Conservation (phyloP, 805 yeast genomes). For the Barnettozyma siamensis region DNA sequence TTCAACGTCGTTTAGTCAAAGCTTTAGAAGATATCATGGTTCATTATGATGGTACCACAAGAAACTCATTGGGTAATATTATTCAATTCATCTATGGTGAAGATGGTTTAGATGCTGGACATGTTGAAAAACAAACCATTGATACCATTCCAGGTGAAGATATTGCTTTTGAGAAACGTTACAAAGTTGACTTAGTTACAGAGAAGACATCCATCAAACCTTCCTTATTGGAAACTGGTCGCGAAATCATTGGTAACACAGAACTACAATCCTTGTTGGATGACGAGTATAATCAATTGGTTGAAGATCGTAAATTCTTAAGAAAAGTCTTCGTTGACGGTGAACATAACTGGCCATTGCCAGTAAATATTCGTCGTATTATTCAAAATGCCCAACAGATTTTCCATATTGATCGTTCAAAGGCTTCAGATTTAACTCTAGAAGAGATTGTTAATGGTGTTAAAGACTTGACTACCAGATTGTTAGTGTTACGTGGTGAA, state of each 20-base stretch:
- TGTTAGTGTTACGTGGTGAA: constrained; percentile 79
- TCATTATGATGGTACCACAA: constrained; percentile 95
- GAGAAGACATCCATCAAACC: constrained; percentile 59
- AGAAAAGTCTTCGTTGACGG: constrained; percentile 88
- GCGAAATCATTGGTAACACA: constrained; percentile 85
- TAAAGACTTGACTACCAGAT: constrained; percentile 54
- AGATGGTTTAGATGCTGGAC: constrained; percentile 98
- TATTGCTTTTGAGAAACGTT: constrained; percentile 72
- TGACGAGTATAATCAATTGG: constrained; percentile 74
- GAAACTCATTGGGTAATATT: constrained; percentile 95
- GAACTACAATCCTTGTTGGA: constrained; percentile 77
- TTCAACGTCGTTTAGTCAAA: constrained; percentile 95
- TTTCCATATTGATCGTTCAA: constrained; percentile 86
- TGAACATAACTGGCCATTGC: constrained; percentile 95
- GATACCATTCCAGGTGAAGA: constrained; percentile 95
- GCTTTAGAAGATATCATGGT: constrained; percentile 97
- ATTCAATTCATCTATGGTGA: constrained; percentile 97
- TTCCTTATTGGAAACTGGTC: constrained; percentile 77
- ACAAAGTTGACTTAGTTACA: constrained; percentile 81
- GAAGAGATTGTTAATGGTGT: constrained; percentile 76
- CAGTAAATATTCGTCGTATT: constrained; percentile 94
- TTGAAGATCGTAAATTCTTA: constrained; percentile 70
- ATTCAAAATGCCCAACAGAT: constrained; percentile 96
- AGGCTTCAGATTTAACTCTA: constrained; percentile 84
- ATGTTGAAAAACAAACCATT: constrained; percentile 92